Evolutionary conservation across 306 rosid species (phyloP), one percentile per base, ranked within the genome.

Genomic region (Cercis canadensis): DNA sequence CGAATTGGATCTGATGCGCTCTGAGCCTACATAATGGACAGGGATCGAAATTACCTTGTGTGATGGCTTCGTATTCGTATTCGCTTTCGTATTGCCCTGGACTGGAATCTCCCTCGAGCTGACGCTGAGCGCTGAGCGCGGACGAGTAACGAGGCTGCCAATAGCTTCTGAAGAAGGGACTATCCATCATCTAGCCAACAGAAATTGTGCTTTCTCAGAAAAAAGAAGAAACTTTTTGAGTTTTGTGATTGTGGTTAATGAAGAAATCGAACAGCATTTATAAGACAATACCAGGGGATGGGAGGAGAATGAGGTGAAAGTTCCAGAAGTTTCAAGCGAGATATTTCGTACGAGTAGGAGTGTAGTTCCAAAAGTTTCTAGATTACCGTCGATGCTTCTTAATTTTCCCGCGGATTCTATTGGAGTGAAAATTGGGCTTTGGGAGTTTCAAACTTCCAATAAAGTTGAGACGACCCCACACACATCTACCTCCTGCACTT

Each of bases 41-140:
- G 98, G 98, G 16, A 90, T 77, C 0, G 90, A 62, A 62, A 88
- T 71, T 11, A 86, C 91, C 75, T 82, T 86, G 0, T 82, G 73
- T 0, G 80, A 71, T 36, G 59, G 29, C 59, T 66, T 71, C 32
- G 12, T 46, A 11, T 76, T 11, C 33, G 65, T 39, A 14, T 3
- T 53, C 0, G n/a, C n/a, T n/a, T n/a, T n/a, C n/a, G n/a, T 7
- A 14, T n/a, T n/a, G n/a, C n/a, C n/a, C n/a, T n/a, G n/a, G n/a
- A n/a, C n/a, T n/a, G n/a, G n/a, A n/a, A n/a, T n/a, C n/a, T n/a
- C n/a, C n/a, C n/a, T n/a, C n/a, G n/a, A 0, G 11, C 18, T 6
- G 3, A 16, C 4, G 8, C n/a, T 7, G 34, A 33, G 11, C 36
- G 19, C n/a, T n/a, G n/a, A n/a, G n/a, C n/a, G n/a, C n/a, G n/a